These are phyloP conservation scores for Avena eriantha DNA, from an alignment of 176 grass and related monocot species.

Conservation along the genomic window DNA sequence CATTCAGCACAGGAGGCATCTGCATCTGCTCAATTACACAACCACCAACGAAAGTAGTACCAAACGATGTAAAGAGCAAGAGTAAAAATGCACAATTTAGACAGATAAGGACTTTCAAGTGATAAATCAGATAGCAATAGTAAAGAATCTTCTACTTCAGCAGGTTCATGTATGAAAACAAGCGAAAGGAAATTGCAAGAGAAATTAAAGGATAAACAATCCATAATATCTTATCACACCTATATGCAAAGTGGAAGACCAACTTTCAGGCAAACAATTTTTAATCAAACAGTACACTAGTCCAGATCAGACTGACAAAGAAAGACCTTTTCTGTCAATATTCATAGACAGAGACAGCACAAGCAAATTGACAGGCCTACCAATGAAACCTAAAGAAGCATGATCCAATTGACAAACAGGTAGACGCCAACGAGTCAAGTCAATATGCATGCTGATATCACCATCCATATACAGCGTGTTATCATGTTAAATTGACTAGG, in stretches of 20 bases:
- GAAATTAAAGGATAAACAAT: no score
- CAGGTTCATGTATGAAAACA: no score
- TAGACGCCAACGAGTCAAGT: not conserved
- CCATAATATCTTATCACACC: not conserved
- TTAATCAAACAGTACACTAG: no score
- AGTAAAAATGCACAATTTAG: no score
- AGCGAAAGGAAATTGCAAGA: no score
- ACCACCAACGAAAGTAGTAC: no score
- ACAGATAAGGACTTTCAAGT: no score
- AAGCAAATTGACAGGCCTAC: not conserved
- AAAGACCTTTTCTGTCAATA: not conserved
- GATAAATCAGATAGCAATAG: no score
- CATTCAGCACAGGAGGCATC: no score
- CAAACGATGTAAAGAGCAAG: no score
- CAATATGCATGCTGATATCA: not conserved
- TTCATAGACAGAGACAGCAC: not conserved
- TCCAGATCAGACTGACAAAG: not conserved
- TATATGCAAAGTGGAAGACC: not conserved
- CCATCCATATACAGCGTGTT: not conserved
- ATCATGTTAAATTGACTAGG: not conserved
- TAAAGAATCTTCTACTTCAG: no score
- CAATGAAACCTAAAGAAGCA: not conserved
- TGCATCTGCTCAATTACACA: no score
- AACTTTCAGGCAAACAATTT: not conserved
- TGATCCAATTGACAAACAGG: not conserved